Conservation (phyloP, 441 rosid species). For the Viola pubescens region DNA sequence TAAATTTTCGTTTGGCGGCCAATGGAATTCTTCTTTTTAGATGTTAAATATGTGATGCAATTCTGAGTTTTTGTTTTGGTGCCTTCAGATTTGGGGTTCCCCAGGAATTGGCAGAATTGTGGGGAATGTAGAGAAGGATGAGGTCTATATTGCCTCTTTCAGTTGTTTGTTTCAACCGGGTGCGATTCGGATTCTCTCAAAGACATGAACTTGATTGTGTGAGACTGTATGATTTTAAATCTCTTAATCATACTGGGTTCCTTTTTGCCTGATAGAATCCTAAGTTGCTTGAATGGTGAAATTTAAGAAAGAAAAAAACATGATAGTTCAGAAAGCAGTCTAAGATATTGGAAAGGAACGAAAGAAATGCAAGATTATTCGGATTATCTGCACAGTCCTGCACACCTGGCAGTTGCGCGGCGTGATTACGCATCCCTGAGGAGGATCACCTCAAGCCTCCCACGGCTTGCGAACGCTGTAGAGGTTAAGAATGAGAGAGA, state of each 20-base stretch:
- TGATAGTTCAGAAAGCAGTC: conserved; percentile 17
- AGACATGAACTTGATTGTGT: not conserved
- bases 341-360: conserved; percentile 6
- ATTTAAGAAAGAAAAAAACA: conserved; percentile 18
- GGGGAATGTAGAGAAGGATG: not conserved
- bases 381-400: conserved; percentile 78
- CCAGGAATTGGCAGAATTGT: conserved; percentile 14
- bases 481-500: conserved; percentile 74
- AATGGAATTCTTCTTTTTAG: too few species aligned
- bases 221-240: not conserved
- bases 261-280: conserved; percentile 5
- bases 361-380: conserved; percentile 63
- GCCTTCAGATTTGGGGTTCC: conserved; percentile 10
- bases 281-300: not conserved
- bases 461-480: conserved; percentile 72
- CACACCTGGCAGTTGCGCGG: conserved; percentile 75
- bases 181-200: conserved; percentile 10
- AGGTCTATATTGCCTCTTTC: not conserved
- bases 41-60: too few species aligned
- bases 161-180: conserved; percentile 13
- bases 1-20: too few species aligned
- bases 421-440: conserved; percentile 63
- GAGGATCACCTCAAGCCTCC: conserved; percentile 49
- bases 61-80: too few species aligned
- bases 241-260: not conserved